Conservation (phyloP, 495 filamentous ascomycete genomes). For the Friedmanniomyces simplex region DNA sequence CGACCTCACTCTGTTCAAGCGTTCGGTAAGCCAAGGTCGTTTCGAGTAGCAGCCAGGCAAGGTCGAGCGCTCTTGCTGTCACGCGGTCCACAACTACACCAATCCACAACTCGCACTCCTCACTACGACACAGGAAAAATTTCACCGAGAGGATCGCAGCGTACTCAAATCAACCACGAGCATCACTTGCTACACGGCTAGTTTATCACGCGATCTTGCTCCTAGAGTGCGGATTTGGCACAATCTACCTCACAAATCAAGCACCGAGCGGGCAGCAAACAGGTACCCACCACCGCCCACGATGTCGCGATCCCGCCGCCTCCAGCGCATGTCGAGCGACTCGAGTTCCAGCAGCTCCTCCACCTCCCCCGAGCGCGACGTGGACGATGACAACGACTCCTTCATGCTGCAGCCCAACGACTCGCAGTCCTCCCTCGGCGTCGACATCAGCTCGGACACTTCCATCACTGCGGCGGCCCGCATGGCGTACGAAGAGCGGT, state of each 20-base stretch:
- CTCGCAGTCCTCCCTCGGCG: conserved; percentile 76
- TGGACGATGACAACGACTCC: conserved; percentile 81
- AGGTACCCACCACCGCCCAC: not conserved
- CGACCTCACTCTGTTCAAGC: too few relatives aligned
- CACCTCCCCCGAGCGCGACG: conserved; percentile 69
- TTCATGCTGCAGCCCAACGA: conserved; percentile 77
- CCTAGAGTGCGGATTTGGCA: too few relatives aligned
- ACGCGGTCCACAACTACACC: too few relatives aligned
- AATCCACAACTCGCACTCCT: too few relatives aligned
- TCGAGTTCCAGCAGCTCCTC: conserved; percentile 56
- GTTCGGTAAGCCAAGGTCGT: too few relatives aligned
- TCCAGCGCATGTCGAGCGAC: conserved; percentile 22
- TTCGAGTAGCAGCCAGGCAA: too few relatives aligned
- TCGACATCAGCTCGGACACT: conserved; percentile 23
- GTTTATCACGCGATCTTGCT: too few relatives aligned
- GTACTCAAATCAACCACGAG: too few relatives aligned
- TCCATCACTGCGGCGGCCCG: conserved; percentile 48
- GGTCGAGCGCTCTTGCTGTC: too few relatives aligned
- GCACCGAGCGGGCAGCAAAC: not conserved
- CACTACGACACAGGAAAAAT: too few relatives aligned
- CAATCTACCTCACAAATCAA: not conserved
- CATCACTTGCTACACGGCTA: too few relatives aligned
- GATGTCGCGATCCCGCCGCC: conserved; percentile 25
- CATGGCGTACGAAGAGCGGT: conserved; percentile 57
- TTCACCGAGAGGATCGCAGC: too few relatives aligned